Conservation (phyloP, 2,329 filamentous ascomycete genomes). For the Fusarium subglutinans region DNA sequence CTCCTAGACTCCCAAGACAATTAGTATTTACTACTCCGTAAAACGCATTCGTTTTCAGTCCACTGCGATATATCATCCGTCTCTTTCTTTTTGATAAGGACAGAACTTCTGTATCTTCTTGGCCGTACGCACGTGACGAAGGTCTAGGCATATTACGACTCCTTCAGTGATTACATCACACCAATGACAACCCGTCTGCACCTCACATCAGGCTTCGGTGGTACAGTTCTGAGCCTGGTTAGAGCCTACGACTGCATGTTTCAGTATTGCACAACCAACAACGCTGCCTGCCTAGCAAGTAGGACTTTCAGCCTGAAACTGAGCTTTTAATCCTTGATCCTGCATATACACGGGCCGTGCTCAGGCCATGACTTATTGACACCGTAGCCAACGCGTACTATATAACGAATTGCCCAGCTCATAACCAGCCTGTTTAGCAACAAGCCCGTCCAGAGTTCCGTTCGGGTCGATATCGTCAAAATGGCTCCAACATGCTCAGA, state of each 20-base stretch:
- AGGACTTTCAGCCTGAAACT: neutral
- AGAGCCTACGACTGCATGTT: neutral
- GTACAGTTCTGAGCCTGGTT: neutral
- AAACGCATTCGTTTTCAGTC: neutral
- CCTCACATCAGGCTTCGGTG: neutral
- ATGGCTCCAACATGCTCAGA: slow-evolving; percentile 66
- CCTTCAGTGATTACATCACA: slow-evolving; percentile 9
- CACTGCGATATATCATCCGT: neutral
- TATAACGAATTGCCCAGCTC: neutral
- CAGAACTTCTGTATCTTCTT: neutral
- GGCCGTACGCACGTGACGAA: slow-evolving; percentile 16
- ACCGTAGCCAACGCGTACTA: slow-evolving; percentile 1
- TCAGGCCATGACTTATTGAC: slow-evolving; percentile 7
- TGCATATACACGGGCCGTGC: slow-evolving; percentile 2
- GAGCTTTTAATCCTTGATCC: neutral
- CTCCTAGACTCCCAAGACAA: neutral
- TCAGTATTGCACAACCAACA: slow-evolving; percentile 5
- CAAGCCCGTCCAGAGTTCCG: neutral
- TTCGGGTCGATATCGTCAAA: slow-evolving; percentile 2
- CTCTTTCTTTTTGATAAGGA: neutral
- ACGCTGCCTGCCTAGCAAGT: neutral
- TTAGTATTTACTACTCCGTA: too few species aligned
- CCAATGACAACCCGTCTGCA: slow-evolving; percentile 10
- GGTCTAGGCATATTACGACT: neutral
- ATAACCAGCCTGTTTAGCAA: neutral